Base-by-base conservation (phyloP, 176 grass and related monocot species). In the Oryza meyeriana region DNA sequence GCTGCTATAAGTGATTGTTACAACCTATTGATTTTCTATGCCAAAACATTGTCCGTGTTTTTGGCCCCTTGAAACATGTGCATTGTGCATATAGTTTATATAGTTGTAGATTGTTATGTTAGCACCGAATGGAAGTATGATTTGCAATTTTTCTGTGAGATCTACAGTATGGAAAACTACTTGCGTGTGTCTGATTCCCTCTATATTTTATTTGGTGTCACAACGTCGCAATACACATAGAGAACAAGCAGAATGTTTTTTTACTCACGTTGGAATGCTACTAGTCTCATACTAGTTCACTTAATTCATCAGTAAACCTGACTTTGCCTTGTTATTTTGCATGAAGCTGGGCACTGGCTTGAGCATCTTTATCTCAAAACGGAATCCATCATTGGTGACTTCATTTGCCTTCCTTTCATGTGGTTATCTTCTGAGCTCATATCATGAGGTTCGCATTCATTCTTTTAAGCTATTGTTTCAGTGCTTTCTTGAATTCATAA, bases 361-460 rank as follows among this genome's bases (percentile, higher is more conserved):
- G 83, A 89, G 93, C 67, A 99, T 99, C 81, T 91, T 99, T 71
- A 90, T 99, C 79, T 90, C 93, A 75, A 99, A 96, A 90, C 79
- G 87, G 61, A 96, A 95, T 63, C 93, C 97, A 78, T 99, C 93
- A 26, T 74, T 99, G 83, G 87, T 93, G 81, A 89, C 93, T 67
- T 89, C 97, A 33, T 99, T 99, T 88, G 83, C 91, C 41, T 68
- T 99, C 12, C 78, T 99, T 47, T 99, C 97, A 69, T 96, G 87
- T 76, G 97, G 97, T 74, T 99, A 99, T 88, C 86, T 96, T 41
- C 57, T 94, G 70, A 99, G 97, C 69, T 90, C 97, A 81, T 99
- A 99, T 86, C 86, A 94, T 66, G 97, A 99, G 97, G 97, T 99
- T 78, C n/a, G 76, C 30, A 72, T 88, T 41, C 64, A 41, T 25